Evolutionary conservation across 2,329 filamentous ascomycete species (phyloP).

Genomic region (Aspergillus felis): DNA sequence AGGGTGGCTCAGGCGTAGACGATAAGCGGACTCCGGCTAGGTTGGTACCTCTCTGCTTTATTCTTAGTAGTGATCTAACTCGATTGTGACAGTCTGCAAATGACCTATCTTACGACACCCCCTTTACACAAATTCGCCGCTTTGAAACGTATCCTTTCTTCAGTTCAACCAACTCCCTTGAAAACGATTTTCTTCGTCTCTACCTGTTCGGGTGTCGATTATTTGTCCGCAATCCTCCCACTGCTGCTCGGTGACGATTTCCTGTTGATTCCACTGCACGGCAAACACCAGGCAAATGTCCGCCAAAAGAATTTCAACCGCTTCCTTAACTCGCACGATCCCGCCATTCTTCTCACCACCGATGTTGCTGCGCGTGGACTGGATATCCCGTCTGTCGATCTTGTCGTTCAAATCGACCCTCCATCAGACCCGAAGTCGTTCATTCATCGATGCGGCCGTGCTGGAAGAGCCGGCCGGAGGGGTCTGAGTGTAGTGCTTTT

Average conservation of each 20-base stretch:
- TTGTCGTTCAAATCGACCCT: slow-evolving; percentile 84
- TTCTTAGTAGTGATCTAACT: slow-evolving; percentile 11
- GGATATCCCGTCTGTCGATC: slow-evolving; percentile 86
- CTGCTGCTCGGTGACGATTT: slow-evolving; percentile 65
- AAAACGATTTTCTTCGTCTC: slow-evolving; percentile 90
- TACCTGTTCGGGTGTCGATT: slow-evolving; percentile 91
- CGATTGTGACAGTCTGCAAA: slow-evolving; percentile 60
- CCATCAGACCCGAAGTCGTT: slow-evolving; percentile 84
- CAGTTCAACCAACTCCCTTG: slow-evolving; percentile 69
- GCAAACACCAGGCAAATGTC: slow-evolving; percentile 84
- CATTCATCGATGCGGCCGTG: slow-evolving; percentile 62
- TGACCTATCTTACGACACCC: slow-evolving; percentile 74
- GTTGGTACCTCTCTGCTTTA: slow-evolving; percentile 20
- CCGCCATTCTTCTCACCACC: slow-evolving; percentile 82
- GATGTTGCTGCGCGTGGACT: slow-evolving; percentile 87
- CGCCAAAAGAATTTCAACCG: slow-evolving; percentile 81
- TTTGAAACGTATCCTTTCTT: slow-evolving; percentile 65
- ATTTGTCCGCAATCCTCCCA: slow-evolving; percentile 79
- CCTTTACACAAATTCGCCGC: slow-evolving; percentile 77
- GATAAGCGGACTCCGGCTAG: slow-evolving; percentile 86
- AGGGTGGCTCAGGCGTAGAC: slow-evolving; percentile 66
- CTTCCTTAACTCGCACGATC: slow-evolving; percentile 70
- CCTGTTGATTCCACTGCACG: slow-evolving; percentile 76
- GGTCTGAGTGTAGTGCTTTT: slow-evolving; percentile 84
- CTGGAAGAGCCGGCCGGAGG: slow-evolving; percentile 61